Evolutionary conservation across 352 stramenopile species (phyloP), one percentile per base, ranked within the genome.

Genomic region (Globisporangium radiosum): DNA sequence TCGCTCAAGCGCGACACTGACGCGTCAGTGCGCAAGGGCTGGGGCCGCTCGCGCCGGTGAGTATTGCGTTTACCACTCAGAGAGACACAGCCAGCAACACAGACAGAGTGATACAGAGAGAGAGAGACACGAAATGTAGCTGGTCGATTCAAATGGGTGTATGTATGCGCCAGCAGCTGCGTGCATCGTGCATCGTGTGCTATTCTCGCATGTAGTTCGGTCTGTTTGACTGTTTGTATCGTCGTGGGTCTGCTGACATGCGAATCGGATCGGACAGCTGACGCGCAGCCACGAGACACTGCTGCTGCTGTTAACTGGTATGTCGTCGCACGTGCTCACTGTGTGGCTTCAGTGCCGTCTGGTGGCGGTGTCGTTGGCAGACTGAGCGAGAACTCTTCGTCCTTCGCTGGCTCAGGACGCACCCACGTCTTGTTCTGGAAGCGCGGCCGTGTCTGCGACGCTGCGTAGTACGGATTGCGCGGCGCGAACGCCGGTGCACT

Each of bases 391-490:
- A 94, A 65, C 52, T 89, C 79, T 57, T 88, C 78, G 43, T 92
- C 82, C 60, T 91, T 81, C 0, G 68, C 73, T 44, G 77, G 56
- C 14, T 94, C 85, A 33, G 72, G 79, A 60, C 85, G 78, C 48
- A 94, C 82, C 85, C 85, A 94, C 7, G 82, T 92, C 72, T 90
- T 91, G 75, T 94, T 94, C 65, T 94, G 85, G 66, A 94, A 94
- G 13, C 79, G 77, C 14, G 85, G 85, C 2, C 85, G 80, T 76
- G 89, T 89, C 54, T 89, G 78, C 54, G 75, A 77, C 36, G 72
- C 65, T 7, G 7, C 11, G 68, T 71, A 87, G 71, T 77, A 90
- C 51, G 78, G 78, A 65, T 88, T 89, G 38, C 78, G 76, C 6
- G 83, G 78, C 51, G 72, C 64, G 61, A 78, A 88, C 1, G 69